A percentile compares a stretch with the other conserved stretches of the same genome.
phyloP scores from a whole-genome alignment of 2,329 filamentous ascomycete species.

The Nigrospora osmanthi region DNA sequence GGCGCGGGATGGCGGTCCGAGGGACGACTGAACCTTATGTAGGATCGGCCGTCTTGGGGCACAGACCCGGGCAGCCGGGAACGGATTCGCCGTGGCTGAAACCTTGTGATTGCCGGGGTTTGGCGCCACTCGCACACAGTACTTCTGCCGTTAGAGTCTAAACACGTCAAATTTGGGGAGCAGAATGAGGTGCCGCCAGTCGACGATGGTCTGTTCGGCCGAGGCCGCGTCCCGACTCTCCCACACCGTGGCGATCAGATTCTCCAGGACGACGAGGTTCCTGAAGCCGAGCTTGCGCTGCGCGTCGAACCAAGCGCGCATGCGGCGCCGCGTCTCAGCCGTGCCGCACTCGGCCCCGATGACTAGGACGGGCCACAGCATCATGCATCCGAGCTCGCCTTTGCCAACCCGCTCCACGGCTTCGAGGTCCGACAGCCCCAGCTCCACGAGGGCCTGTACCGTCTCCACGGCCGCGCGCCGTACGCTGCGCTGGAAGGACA shows the following conservation, averaged over 20 bases:
- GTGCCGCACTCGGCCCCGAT: conserved; percentile 24
- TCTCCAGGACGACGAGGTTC: conserved; percentile 21
- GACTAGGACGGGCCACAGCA: conserved; percentile 26
- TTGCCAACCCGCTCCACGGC: conserved; percentile 18
- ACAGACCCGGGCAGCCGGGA: no score
- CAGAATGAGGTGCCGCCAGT: not conserved
- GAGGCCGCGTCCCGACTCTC: conserved; percentile 6
- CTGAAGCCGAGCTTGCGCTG: conserved; percentile 25
- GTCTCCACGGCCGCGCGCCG: conserved; percentile 12
- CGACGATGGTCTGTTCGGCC: not conserved
- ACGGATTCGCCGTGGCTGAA: no score
- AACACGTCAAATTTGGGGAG: conserved; percentile 1
- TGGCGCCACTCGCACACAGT: no score
- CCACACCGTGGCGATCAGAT: conserved; percentile 23
- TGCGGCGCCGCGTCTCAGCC: conserved; percentile 15
- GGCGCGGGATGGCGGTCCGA: not conserved
- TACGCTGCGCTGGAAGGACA: conserved; percentile 25
- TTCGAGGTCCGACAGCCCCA: conserved; percentile 21
- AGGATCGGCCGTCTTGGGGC: no score
- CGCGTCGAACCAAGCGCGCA: conserved; percentile 20
- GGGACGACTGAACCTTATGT: no score
- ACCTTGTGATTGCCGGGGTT: no score
- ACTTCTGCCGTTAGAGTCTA: not conserved
- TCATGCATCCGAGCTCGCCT: conserved; percentile 21
- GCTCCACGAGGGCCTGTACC: conserved; percentile 22